Evolutionary conservation across 257 asterid genomes (phyloP).

Genomic region (Ilex asprella): DNA sequence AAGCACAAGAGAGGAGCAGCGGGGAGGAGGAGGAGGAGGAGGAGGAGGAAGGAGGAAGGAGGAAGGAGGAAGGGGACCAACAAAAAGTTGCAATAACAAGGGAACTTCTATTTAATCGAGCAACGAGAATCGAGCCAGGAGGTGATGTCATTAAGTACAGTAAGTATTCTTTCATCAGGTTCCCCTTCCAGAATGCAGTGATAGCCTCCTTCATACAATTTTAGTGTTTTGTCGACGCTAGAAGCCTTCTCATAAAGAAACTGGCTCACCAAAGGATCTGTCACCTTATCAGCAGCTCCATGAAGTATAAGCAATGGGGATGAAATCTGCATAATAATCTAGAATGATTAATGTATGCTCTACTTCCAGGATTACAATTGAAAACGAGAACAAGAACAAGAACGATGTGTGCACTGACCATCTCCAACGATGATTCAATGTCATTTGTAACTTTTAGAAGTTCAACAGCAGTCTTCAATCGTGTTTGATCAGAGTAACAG

Average conservation of each 20-base stretch:
- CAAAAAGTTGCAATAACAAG: too few relatives aligned
- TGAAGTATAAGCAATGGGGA: constrained; percentile 90
- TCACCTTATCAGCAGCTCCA: constrained; percentile 91
- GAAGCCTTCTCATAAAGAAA: constrained; percentile 61
- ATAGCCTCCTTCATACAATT: constrained; percentile 79
- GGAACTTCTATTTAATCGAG: constrained; percentile 15
- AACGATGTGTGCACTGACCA: constrained; percentile 33
- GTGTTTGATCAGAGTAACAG: constrained; percentile 74
- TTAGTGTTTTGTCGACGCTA: constrained; percentile 72
- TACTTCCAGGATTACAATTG: too few relatives aligned
- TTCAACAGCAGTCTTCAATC: constrained; percentile 83
- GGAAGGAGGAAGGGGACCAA: too few relatives aligned
- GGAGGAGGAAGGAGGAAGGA: too few relatives aligned
- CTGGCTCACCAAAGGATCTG: constrained; percentile 83
- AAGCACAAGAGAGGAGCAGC: too few relatives aligned
- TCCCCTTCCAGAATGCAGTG: constrained; percentile 99
- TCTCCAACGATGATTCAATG: constrained; percentile 66
- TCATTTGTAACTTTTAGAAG: constrained; percentile 76
- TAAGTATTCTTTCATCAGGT: constrained; percentile 75
- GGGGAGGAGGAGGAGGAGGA: too few relatives aligned
- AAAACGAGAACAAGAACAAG: too few relatives aligned
- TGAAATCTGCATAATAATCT: constrained; percentile 32
- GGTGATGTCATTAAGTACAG: constrained; percentile 65
- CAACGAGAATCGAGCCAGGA: constrained; percentile 84
- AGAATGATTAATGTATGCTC: too few relatives aligned